These are phyloP conservation scores for Ogataea trehalophila DNA, from an alignment of 805 yeast species.

Conservation along the genomic window DNA sequence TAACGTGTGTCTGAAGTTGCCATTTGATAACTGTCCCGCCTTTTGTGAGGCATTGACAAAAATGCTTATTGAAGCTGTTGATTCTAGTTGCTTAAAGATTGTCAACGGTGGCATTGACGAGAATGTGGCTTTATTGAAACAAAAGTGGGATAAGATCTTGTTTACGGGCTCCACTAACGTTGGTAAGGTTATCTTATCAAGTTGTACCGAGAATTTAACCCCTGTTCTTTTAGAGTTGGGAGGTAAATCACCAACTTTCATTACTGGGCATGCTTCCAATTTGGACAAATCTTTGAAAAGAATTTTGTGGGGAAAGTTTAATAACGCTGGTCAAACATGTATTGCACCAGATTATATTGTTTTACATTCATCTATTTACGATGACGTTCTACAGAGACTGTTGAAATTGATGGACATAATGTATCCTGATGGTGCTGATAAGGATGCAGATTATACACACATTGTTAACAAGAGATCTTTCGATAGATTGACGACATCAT, in stretches of 20 bases:
- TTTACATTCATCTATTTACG: slow-evolving; percentile 56
- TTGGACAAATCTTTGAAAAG: slow-evolving; percentile 39
- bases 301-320: slow-evolving; percentile 70
- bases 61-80: slow-evolving; percentile 49
- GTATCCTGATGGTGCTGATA: slow-evolving; percentile 35
- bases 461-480: slow-evolving; percentile 53
- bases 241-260: slow-evolving; percentile 84
- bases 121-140: slow-evolving; percentile 50
- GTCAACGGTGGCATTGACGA: slow-evolving; percentile 71
- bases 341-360: slow-evolving; percentile 81
- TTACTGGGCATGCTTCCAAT: slow-evolving; percentile 47
- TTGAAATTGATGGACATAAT: slow-evolving; percentile 38
- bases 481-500: slow-evolving; percentile 37
- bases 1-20: slow-evolving; percentile 63
- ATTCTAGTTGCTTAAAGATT: slow-evolving; percentile 49
- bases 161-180: slow-evolving; percentile 79
- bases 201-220: slow-evolving; percentile 81
- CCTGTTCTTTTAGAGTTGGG: slow-evolving; percentile 84
- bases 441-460: slow-evolving; percentile 49
- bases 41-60: slow-evolving; percentile 53
- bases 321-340: slow-evolving; percentile 88
- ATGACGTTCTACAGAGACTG: slow-evolving; percentile 43
- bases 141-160: slow-evolving; percentile 74
- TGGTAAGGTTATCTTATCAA: slow-evolving; percentile 70
- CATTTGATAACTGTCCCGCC: slow-evolving; percentile 66